Percentiles rank a stretch among this genome's conserved stretches.
Conservation (phyloP, 768 basidiomycete genomes). For the Tricholoma hemisulphureum region DNA sequence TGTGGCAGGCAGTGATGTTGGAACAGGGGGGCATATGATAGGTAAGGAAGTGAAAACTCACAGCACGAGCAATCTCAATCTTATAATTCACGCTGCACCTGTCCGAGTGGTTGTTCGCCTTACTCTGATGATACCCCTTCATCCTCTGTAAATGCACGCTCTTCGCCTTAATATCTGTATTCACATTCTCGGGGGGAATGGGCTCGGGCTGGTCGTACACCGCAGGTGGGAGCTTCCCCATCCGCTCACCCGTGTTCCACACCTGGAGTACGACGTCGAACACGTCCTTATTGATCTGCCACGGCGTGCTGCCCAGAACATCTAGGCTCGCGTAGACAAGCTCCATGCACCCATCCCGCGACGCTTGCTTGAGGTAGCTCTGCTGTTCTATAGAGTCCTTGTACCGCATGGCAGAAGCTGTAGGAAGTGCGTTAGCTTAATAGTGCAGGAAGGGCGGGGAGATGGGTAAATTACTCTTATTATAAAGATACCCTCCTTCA, state of each 20-base stretch:
- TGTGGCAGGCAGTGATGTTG: neutral
- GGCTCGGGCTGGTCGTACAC: slow-evolving; percentile 67
- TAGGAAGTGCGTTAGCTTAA: slow-evolving; percentile 6
- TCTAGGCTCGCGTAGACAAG: slow-evolving; percentile 87
- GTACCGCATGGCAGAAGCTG: slow-evolving; percentile 84
- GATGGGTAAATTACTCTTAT: slow-evolving; percentile 51
- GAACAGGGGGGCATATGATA: neutral
- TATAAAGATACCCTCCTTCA: slow-evolving; percentile 82
- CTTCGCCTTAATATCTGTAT: slow-evolving; percentile 53
- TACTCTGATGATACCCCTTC: slow-evolving; percentile 52
- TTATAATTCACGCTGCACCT: slow-evolving; percentile 95
- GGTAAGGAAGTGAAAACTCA: slow-evolving; percentile 36
- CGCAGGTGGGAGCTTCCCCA: slow-evolving; percentile 84
- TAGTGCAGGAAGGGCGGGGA: neutral
- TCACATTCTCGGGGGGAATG: slow-evolving; percentile 40
- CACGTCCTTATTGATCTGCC: slow-evolving; percentile 79
- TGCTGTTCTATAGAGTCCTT: slow-evolving; percentile 87
- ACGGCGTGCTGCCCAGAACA: slow-evolving; percentile 85
- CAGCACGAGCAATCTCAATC: slow-evolving; percentile 91
- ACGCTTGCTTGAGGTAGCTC: slow-evolving; percentile 73
- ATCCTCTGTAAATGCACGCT: slow-evolving; percentile 54
- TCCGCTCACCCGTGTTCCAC: slow-evolving; percentile 83
- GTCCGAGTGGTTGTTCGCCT: slow-evolving; percentile 85
- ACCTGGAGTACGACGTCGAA: slow-evolving; percentile 75
- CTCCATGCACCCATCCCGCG: slow-evolving; percentile 71